Evolutionary conservation across 495 filamentous ascomycete genomes (phyloP), one percentile per base, ranked within the genome.

Genomic region (Staphylotrichum tortipilum): DNA sequence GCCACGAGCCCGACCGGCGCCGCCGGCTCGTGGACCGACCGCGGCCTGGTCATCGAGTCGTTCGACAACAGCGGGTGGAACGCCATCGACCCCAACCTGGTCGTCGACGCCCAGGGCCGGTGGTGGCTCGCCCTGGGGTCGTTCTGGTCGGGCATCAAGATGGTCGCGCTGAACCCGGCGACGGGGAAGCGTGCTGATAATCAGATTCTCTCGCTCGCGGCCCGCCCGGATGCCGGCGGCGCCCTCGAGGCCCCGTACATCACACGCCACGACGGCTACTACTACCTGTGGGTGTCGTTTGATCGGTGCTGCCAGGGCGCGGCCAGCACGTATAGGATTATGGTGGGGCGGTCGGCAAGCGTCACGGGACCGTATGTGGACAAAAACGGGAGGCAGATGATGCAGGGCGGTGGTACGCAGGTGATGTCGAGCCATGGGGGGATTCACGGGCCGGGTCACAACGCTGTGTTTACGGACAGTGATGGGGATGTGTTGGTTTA

Each of bases 111-210:
- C n/a, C 33, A 47, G 44, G 44, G 44, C 33, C 11, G 8, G 22
- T 47, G 44, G 44, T 47, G 44, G 44, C n/a, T 47, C n/a, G 18
- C 44, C 3, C 10, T 47, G n/a, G 44, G 44, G 22, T 47, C 44
- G 22, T 47, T 47, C 24, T 47, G 44, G 44, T 37, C 33, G 22
- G 44, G 44, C n/a, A 37, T 47, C 15, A 47, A 47, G 44, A 38
- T 47, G 44, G 29, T 47, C 12, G 7, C n/a, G 22, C 15, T 47
- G 14, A 26, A 38, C 21, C 33, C 33, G n/a, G 8, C 7, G 8
- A 47, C 44, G n/a, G 44, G 44, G 8, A 47, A 47, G 22, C 33
- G 44, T 9, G 21, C 44, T 15, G 44, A 38, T 24, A 38, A 14
- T 9, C 22, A 37, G 22, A n/a, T 29, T 7, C 26, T 37, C 22